phyloP scores from a whole-genome alignment of 306 rosid species.

The Cicer pinnatifidum region DNA sequence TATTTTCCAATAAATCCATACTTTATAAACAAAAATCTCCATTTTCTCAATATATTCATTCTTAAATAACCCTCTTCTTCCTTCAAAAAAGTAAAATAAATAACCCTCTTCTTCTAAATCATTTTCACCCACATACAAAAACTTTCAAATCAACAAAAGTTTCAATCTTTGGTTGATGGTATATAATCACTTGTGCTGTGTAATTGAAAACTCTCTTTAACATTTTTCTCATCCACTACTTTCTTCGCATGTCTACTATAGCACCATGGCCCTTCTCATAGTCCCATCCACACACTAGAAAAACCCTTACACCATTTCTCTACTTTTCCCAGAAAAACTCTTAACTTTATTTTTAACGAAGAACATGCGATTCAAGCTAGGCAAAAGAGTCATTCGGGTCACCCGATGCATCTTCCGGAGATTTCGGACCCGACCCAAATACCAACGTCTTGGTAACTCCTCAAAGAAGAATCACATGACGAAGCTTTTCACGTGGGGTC shows the following conservation, averaged over 20 bases:
- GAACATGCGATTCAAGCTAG: slow-evolving; percentile 64
- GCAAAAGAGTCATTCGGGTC: slow-evolving; percentile 56
- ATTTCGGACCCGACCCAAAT: slow-evolving; percentile 43
- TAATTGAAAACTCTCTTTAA: no score
- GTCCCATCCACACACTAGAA: slow-evolving; percentile 10
- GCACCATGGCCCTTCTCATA: slow-evolving; percentile 52
- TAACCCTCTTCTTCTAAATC: no score
- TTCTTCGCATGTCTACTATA: no score
- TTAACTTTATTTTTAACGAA: neutral
- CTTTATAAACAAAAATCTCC: neutral
- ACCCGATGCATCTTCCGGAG: slow-evolving; percentile 54
- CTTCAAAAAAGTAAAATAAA: no score
- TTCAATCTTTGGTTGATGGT: no score
- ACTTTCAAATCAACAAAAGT: no score
- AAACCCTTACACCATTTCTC: neutral
- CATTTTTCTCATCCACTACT: no score
- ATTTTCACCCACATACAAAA: no score
- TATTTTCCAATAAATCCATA: neutral
- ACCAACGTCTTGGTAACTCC: slow-evolving; percentile 34
- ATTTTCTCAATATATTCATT: no score
- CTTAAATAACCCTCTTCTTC: no score
- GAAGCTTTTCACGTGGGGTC: slow-evolving; percentile 69
- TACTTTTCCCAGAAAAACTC: neutral
- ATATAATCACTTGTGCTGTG: no score
- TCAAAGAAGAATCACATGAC: slow-evolving; percentile 42